Conservation (phyloP, 1,284 basidiomycete species). For the Pholiota adiposa region DNA sequence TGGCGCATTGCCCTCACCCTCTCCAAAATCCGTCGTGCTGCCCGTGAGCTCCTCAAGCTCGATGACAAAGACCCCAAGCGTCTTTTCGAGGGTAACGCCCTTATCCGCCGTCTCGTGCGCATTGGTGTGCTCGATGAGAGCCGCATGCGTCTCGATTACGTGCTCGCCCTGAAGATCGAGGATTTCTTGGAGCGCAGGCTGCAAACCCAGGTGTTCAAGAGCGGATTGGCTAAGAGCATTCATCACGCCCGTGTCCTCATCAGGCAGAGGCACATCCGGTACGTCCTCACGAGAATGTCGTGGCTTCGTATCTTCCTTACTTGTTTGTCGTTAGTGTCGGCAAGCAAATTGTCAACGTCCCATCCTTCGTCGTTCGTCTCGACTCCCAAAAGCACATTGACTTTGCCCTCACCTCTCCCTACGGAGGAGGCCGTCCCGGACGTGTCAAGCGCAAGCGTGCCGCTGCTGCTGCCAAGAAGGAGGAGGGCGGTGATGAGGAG, state of each 20-base stretch:
- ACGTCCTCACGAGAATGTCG: conserved; percentile 32
- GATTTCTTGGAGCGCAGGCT: conserved; percentile 99
- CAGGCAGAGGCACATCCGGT: conserved; percentile 96
- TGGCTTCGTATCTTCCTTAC: conserved; percentile 2
- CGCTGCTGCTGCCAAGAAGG: conserved; percentile 90
- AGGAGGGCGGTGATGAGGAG: conserved; percentile 88
- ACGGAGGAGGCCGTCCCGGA: conserved; percentile 95
- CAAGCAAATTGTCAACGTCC: conserved; percentile 99
- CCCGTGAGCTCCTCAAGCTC: conserved; percentile 99
- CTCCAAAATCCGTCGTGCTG: conserved; percentile 99
- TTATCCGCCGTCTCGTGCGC: conserved; percentile 98
- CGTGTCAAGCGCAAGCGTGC: conserved; percentile 99
- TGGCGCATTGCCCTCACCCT: conserved; percentile 99
- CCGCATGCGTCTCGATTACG: conserved; percentile 99
- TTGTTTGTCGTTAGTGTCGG: conserved; percentile 76
- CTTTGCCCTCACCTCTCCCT: conserved; percentile 97
- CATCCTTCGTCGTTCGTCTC: conserved; percentile 97
- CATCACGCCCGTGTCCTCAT: conserved; percentile 99
- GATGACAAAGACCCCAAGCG: conserved; percentile 99
- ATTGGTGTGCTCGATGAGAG: conserved; percentile 99
- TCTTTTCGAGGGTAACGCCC: conserved; percentile 99
- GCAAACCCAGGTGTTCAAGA: conserved; percentile 99
- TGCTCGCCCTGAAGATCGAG: conserved; percentile 98
- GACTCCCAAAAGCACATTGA: conserved; percentile 99
- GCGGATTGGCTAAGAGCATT: conserved; percentile 96